Percentiles rank a stretch among this genome's conserved stretches.
Conservation (phyloP, 164 flowering plant species). For the Dillenia suffruticosa region DNA sequence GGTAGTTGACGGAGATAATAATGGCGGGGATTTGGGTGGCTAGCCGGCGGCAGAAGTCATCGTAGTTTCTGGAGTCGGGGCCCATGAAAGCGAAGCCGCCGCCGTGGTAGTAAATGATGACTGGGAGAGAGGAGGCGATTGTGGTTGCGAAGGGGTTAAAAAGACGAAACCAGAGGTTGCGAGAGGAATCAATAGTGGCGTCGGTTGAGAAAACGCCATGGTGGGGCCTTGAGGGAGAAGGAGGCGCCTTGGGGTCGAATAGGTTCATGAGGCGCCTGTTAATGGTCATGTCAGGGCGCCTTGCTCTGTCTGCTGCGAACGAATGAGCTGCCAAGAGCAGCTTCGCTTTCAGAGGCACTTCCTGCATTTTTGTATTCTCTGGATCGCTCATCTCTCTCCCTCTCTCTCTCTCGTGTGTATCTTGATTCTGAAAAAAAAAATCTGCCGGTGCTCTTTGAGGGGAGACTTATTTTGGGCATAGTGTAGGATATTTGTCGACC, state of each 20-base stretch:
- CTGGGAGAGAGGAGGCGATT: slow-evolving; percentile 12
- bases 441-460: no score
- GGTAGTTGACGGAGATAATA: slow-evolving; percentile 14
- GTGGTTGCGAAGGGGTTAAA: slow-evolving; percentile 13
- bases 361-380: not conserved
- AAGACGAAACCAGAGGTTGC: slow-evolving; percentile 34
- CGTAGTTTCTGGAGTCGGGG: slow-evolving; percentile 9
- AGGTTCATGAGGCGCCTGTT: slow-evolving; percentile 15
- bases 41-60: slow-evolving; percentile 16
- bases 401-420: not conserved
- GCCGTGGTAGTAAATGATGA: slow-evolving; percentile 29
- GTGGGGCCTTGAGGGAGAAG: not conserved
- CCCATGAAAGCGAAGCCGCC: slow-evolving; percentile 16
- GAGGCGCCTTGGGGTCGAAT: slow-evolving; percentile 6
- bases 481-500: no score
- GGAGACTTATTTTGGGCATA: no score
- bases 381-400: not conserved
- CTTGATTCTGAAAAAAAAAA: no score
- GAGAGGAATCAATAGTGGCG: slow-evolving; percentile 16
- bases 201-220: slow-evolving; percentile 15
- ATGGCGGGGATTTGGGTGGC: slow-evolving; percentile 18
- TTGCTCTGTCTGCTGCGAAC: slow-evolving; percentile 6
- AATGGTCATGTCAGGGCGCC: slow-evolving; percentile 16
- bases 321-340: not conserved
- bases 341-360: slow-evolving; percentile 12